phyloP scores from a whole-genome alignment of 768 basidiomycete genomes.

The Tylopilus intermedius region DNA sequence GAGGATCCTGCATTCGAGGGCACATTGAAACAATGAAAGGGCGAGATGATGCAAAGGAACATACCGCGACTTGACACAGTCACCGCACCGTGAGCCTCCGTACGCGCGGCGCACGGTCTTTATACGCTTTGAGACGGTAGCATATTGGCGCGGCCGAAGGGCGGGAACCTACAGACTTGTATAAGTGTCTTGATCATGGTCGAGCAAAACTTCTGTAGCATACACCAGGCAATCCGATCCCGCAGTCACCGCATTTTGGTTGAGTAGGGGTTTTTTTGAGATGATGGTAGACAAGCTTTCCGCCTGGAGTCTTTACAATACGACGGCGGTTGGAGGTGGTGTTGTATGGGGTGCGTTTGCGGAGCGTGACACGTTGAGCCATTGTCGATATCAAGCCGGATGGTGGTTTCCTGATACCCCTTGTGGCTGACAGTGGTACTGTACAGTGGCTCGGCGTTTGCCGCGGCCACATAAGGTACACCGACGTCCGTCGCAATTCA shows the following conservation, averaged over 20 bases:
- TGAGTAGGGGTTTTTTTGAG: constrained; percentile 88
- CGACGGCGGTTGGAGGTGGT: constrained; percentile 94
- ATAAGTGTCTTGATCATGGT: not conserved
- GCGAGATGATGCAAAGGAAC: constrained; percentile 24
- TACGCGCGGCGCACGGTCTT: constrained; percentile 97
- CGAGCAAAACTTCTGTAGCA: constrained; percentile 29
- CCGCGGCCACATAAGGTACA: constrained; percentile 2
- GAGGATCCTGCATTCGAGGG: constrained; percentile 61
- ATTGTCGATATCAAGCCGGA: constrained; percentile 39
- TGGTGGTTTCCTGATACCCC: not conserved
- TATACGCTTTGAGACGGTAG: constrained; percentile 92
- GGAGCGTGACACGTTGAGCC: constrained; percentile 99
- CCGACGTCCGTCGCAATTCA: no score
- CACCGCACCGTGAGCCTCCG: constrained; percentile 94
- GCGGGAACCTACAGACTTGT: constrained; percentile 67
- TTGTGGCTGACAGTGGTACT: constrained; percentile 23
- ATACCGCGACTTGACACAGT: constrained; percentile 92
- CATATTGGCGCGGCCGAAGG: constrained; percentile 93
- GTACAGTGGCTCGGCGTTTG: constrained; percentile 18
- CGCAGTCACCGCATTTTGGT: constrained; percentile 99
- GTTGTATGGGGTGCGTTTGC: constrained; percentile 98
- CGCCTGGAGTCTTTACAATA: constrained; percentile 97
- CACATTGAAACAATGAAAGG: not conserved
- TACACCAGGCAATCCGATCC: constrained; percentile 89
- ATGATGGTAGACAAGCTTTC: constrained; percentile 96